Base-by-base conservation (phyloP, 768 basidiomycete genomes). In the Pulveroboletus frians region DNA sequence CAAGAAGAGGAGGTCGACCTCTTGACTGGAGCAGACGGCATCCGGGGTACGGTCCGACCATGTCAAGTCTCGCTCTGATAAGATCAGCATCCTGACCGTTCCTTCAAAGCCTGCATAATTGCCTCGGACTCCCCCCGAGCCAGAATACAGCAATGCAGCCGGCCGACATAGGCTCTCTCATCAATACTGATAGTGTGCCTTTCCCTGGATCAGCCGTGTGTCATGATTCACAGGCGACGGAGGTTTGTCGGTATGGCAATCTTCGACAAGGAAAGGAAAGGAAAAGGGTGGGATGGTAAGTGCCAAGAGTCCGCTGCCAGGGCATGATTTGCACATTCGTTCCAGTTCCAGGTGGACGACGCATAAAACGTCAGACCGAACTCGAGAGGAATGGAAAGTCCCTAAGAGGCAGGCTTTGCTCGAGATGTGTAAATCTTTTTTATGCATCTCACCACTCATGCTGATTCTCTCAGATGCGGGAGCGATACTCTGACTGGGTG, bases 1-100 rank as follows among this genome's bases (percentile, higher is more conserved):
- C 47, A 63, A 35, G 52, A 63, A 46, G 61, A 49, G 51, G 61
- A 57, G 51, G 65, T 48, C n/a, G 66, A 68, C 47, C 62, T 66
- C 14, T 43, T 66, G 36, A 51, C 66, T 17, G 66, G 65, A 32
- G 66, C 65, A 30, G 66, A 68, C 23, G 62, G 64, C 4, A 64
- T 68, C 15, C 68, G 65, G 66, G 64, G 65, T 26, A 52, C 41
- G 9, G 64, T 60, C 15, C 58, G 62, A 34, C 39, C 58, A 49
- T 13, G 17, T 23, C 23, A 7, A 21, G 5, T 14, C 30, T 8
- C 41, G 26, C 21, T 37, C 30, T 9, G 5, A 14, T 8, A 14
- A 30, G 23, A 20, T 42, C 15, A 11, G 11, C 2, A 20, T 30
- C 14, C 47, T 57, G 26, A 64, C 26, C 7, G 11, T 15, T 23